Percentiles rank a stretch among this genome's conserved stretches.
Evolutionary conservation across 2,329 filamentous ascomycete genomes (phyloP).

Genomic region (Phialemoniopsis sp.): DNA sequence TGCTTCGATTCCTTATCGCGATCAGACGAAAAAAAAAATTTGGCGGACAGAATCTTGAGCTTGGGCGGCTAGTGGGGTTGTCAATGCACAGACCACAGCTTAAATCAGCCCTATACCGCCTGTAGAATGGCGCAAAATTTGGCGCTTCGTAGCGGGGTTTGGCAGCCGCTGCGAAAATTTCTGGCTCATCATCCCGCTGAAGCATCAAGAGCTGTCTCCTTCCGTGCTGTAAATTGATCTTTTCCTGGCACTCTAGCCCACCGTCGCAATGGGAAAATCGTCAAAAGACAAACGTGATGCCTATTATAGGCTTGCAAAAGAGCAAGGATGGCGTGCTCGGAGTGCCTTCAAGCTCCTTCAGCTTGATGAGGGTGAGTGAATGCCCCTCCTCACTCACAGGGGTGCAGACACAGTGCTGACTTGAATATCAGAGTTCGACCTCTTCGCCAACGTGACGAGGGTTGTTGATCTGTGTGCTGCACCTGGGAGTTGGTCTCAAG

Average conservation of each 20-base stretch:
- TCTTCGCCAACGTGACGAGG: conserved; percentile 84
- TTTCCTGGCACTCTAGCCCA: too few relatives aligned
- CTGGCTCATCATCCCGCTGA: background rate
- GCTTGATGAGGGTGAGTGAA: conserved; percentile 67
- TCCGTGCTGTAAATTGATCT: too few relatives aligned
- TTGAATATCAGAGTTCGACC: conserved; percentile 70
- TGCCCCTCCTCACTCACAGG: background rate
- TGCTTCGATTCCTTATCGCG: background rate
- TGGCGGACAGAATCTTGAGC: conserved; percentile 2
- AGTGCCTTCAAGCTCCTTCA: conserved; percentile 97
- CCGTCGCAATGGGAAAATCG: conserved; percentile 76
- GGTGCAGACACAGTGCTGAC: conserved; percentile 5
- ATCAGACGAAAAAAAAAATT: conserved; percentile 5
- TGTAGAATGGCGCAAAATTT: background rate
- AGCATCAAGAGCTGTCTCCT: too few relatives aligned
- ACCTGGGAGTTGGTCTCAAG: conserved; percentile 95
- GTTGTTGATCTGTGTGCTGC: conserved; percentile 96
- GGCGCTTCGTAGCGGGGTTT: too few relatives aligned
- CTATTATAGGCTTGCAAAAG: conserved; percentile 96
- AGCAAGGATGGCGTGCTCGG: conserved; percentile 95
- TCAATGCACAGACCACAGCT: conserved; percentile 20
- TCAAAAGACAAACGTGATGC: conserved; percentile 98
- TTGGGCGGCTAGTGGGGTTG: background rate
- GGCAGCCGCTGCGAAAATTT: conserved; percentile 8
- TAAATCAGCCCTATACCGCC: conserved; percentile 18